Base-by-base conservation (phyloP, 805 yeast species). In the Starmerella asiatica region DNA sequence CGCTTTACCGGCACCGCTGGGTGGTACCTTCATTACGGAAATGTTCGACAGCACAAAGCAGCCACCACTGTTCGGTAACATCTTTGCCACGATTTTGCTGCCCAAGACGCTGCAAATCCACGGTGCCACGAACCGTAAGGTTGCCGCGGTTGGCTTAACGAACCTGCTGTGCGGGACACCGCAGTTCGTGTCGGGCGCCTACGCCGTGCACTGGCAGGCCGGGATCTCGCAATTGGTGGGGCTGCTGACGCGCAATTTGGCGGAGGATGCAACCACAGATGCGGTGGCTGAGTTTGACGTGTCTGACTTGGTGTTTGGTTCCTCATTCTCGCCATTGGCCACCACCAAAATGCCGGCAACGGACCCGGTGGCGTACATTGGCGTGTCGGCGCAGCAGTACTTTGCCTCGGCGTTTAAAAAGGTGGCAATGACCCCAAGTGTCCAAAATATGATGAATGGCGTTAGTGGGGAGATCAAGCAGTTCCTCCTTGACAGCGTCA, bases 241-340 rank as follows among this genome's bases (percentile, higher is more conserved):
- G 31, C 52, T 67, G 35, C 59, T 70, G 30, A 60, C 65, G n/a
- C 63, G 66, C 30, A 64, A 59, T 36, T 46, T 64, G 33, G 67
- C 60, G 2, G 63, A 62, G 40, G 44, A 60, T 3, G 45, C 44
- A 15, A 40, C 30, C 8, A 43, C 24, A 12, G 47, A 37, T 7
- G 55, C 48, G 15, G 53, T 38, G 21, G 60, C 64, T 27, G 52
- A 46, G 11, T 43, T 46, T 21, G 79, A 77, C 48, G 51, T 70
- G 23, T 85, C 79, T 38, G 94, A 85, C 45, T 69, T 78, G 36
- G 67, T 91, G 2, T 91, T 86, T 60, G 97, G 97, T 2, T 78
- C 95, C 0, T 74, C 77, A 38, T 91, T 73, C 59, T 81, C 93
- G 38, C 76, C 71, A 53, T 65, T 91, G 43, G 73, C 70, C 1